Evolutionary conservation across 148 eudicot species (phyloP), one percentile per base, ranked within the genome.

Genomic region (Dianthus caryophyllus): DNA sequence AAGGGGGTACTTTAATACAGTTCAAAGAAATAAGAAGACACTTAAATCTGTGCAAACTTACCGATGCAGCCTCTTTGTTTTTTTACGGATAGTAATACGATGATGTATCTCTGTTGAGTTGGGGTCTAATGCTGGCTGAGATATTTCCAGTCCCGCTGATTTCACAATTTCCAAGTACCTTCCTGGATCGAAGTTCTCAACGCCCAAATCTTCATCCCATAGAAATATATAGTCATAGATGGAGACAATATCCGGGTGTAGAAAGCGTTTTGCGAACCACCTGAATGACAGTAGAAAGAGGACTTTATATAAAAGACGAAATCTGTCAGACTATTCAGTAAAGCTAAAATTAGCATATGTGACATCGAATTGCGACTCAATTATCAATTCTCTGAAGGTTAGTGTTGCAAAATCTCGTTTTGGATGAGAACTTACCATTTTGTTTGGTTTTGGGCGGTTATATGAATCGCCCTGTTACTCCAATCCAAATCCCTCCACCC

Each of bases 191-290:
- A 94, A 94, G 72, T 90, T 27, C 15, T 80, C 75, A 66, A 94
- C 96, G 21, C 98, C 98, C 67, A 94, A 76, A 84, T 94, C 98
- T 75, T 94, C 98, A 78, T 94, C 98, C 98, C 98, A 94, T n/a
- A 94, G 88, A 73, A 94, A 94, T 70, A 94, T 78, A 68, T 87
- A 94, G 71, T 90, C 92, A 67, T 94, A 94, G 64, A 83, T 71
- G 29, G 97, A 86, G 30, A 94, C 97, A 26, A 88, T 76, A 73
- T 87, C 84, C 51, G 98, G 98, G 83, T 90, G 90, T 52, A 94
- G 76, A 79, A 94, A 94, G 70, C 98, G 95, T 69, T 94, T 94
- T 46, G 98, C 98, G 79, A 94, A 94, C 98, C 98, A 90, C 98
- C 98, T 94, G 77, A 61, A 62, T 49, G 71, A 56, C 31, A 62